Percentiles rank a stretch among this genome's conserved stretches.
These are phyloP conservation scores for Botrytis porri DNA, from an alignment of 2,329 filamentous ascomycete genomes.

Conservation along the genomic window DNA sequence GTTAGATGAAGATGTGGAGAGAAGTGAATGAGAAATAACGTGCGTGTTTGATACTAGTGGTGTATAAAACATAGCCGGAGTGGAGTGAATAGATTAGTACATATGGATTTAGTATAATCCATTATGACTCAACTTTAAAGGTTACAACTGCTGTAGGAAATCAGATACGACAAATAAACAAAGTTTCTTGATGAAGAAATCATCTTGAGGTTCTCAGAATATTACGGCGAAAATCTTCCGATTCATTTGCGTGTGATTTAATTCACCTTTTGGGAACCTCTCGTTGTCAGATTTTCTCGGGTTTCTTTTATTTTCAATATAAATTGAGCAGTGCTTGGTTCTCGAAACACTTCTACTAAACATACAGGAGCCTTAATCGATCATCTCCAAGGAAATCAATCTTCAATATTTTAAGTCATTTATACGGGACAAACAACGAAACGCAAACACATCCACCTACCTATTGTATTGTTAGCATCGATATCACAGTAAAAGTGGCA, in stretches of 20 bases:
- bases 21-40: background rate
- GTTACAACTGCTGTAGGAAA: background rate
- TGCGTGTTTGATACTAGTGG: background rate
- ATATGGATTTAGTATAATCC: background rate
- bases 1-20: background rate
- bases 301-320: background rate
- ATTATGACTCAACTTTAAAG: background rate
- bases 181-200: background rate
- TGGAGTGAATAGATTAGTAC: background rate
- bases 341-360: background rate
- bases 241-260: too few relatives aligned
- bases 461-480: background rate
- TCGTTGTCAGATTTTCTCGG: background rate
- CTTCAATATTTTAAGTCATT: background rate
- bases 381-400: too few relatives aligned
- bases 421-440: background rate
- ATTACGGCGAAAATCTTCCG: background rate
- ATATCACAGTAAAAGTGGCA: background rate
- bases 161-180: background rate
- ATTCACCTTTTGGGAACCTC: background rate
- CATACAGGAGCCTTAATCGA: background rate
- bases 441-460: background rate
- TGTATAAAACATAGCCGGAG: background rate
- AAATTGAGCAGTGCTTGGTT: background rate
- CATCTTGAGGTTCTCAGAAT: background rate